Base-by-base conservation (phyloP, 345 rosid genomes). In the Salix koriyanagi region DNA sequence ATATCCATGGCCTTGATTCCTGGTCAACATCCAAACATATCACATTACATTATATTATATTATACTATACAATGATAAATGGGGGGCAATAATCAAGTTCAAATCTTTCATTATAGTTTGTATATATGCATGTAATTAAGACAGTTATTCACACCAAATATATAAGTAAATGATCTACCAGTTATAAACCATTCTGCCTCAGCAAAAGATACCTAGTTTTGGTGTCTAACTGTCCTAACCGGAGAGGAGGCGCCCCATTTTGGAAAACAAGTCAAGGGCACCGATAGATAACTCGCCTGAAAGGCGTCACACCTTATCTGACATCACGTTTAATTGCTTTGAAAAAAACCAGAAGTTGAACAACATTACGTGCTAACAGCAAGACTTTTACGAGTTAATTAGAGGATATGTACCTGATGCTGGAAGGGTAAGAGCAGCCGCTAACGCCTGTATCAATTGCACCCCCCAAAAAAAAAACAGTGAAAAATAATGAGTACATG, bases 341-440 rank as follows among this genome's bases (percentile, higher is more conserved):
- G 13, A 73, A 28, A 15, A 18, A 52, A 61, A 3, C 61, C 42
- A 26, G 37, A 58, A 67, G 48, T 10, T 13, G 37, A 21, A 16
- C 2, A 34, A 8, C 39, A 52, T 44, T n/a, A 30, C 32, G 6
- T 50, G n/a, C 25, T 14, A 30, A 48, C 2, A 8, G 60, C 56
- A 6, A 50, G 18, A 50, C 19, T 50, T 18, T 7, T 50, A 5
- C 52, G 37, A 25, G 30, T 21, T 21, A 28, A n/a, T 50, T 50
- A 66, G 4, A 50, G 46, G 37, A 73, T 13, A 6, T 6, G 30
- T 82, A 89, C 92, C 92, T 83, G 78, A 75, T 80, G 6, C 82
- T 86, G 10, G 89, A 72, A 16, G 90, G 90, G 82, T 65, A 89
- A 65, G 78, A 74, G 67, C 92, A 89, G 44, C 89, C 88, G 73